phyloP scores from a whole-genome alignment of 441 rosid species.

The Raphanus hybrid region DNA sequence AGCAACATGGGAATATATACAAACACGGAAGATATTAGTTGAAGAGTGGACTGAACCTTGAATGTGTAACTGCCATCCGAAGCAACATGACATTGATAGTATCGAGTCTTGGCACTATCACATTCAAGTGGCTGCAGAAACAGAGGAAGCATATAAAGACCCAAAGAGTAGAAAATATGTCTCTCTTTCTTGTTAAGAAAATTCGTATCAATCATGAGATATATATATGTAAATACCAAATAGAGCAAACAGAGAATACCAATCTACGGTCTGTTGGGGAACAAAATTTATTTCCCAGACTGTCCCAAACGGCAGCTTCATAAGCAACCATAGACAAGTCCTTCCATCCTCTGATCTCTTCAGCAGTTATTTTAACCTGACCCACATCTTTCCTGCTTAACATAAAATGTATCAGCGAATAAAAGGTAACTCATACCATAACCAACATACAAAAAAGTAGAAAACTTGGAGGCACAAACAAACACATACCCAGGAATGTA shows the following conservation, averaged over 20 bases:
- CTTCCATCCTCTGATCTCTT: slow-evolving; percentile 49
- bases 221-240: not conserved
- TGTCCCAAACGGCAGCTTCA: slow-evolving; percentile 62
- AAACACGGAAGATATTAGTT: too few species aligned
- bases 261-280: slow-evolving; percentile 45
- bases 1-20: too few species aligned
- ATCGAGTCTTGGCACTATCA: too few species aligned
- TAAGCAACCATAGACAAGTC: slow-evolving; percentile 55
- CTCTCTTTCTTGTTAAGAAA: not conserved
- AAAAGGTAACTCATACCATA: not conserved
- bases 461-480: not conserved
- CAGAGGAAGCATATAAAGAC: not conserved
- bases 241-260: slow-evolving; percentile 39
- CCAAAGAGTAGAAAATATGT: not conserved
- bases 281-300: slow-evolving; percentile 39
- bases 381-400: slow-evolving; percentile 47
- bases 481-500: slow-evolving; percentile 67
- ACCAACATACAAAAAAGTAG: not conserved
- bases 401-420: not conserved
- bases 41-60: slow-evolving; percentile 23
- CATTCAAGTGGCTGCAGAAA: slow-evolving; percentile 44
- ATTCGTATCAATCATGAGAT: not conserved
- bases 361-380: slow-evolving; percentile 39
- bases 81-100: too few species aligned
- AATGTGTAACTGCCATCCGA: too few species aligned